Percentiles rank a stretch among this genome's conserved stretches.
Evolutionary conservation across 2,329 filamentous ascomycete species (phyloP).

Genomic region (Hymenoscyphus albidus): DNA sequence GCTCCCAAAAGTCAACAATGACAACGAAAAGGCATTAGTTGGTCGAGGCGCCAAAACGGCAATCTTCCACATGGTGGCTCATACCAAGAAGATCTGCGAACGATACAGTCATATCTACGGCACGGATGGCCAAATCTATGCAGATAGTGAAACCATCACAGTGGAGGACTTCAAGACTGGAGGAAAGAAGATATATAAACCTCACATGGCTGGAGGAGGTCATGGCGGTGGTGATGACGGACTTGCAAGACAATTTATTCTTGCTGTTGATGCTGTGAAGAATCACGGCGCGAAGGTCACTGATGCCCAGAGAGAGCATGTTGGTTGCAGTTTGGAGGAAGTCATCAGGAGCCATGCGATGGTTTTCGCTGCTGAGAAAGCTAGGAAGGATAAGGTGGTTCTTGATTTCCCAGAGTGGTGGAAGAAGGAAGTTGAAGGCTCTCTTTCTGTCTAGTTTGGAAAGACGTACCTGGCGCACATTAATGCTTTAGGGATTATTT

Average conservation of each 20-base stretch:
- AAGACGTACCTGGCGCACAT: background rate
- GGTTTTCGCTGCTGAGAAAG: constrained; percentile 92
- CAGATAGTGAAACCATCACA: constrained; percentile 74
- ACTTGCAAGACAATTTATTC: constrained; percentile 75
- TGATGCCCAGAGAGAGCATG: constrained; percentile 67
- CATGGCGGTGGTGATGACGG: constrained; percentile 80
- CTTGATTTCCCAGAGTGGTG: constrained; percentile 78
- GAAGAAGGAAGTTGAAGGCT: constrained; percentile 48
- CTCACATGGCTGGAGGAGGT: constrained; percentile 55
- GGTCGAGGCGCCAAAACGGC: constrained; percentile 73
- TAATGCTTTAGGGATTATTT: no score
- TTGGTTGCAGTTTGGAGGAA: constrained; percentile 84
- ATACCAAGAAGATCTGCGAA: constrained; percentile 82
- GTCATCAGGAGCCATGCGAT: constrained; percentile 84
- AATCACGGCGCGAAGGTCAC: constrained; percentile 61
- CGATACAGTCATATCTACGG: constrained; percentile 85
- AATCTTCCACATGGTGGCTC: constrained; percentile 89
- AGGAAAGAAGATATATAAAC: constrained; percentile 49
- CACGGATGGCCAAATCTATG: constrained; percentile 77
- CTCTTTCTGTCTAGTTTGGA: background rate
- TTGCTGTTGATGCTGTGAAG: constrained; percentile 76
- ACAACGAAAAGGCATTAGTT: constrained; percentile 23
- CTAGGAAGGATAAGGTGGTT: constrained; percentile 64
- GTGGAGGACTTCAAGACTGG: constrained; percentile 68
- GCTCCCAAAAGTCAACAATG: constrained; percentile 27